Evolutionary conservation across 495 filamentous ascomycete genomes (phyloP).

Genomic region (Oidiodendron maius): DNA sequence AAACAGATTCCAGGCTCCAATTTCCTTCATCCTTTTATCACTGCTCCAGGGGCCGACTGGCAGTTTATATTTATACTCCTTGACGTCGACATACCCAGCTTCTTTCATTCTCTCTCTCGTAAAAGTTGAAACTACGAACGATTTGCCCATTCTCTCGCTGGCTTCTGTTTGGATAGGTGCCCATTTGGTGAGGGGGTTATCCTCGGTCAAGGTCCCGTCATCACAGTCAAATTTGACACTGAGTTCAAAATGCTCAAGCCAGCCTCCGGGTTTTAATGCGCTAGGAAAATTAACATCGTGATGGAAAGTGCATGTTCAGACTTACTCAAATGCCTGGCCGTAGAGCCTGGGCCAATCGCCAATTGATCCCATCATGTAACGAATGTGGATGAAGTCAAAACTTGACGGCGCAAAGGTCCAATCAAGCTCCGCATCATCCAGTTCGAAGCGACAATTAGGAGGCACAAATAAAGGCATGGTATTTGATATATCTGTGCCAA

Average conservation of each 20-base stretch:
- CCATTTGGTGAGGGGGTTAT: too few relatives aligned
- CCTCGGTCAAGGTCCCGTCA: too few relatives aligned
- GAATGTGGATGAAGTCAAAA: constrained; percentile 29
- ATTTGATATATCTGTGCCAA: constrained; percentile 57
- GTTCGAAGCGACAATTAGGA: constrained; percentile 29
- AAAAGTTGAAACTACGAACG: constrained; percentile 4
- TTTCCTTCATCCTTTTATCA: constrained; percentile 36
- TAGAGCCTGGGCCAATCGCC: constrained; percentile 13
- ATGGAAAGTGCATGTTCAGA: neutral
- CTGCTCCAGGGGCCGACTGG: constrained; percentile 40
- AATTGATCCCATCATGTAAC: constrained; percentile 13
- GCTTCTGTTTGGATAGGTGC: constrained; percentile 3
- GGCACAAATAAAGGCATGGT: constrained; percentile 55
- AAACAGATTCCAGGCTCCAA: too few relatives aligned
- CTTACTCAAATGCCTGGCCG: constrained; percentile 16
- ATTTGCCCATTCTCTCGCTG: neutral
- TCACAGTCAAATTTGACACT: constrained; percentile 10
- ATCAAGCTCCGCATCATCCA: constrained; percentile 29
- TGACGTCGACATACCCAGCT: constrained; percentile 31
- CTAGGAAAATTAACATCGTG: neutral
- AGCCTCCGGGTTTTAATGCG: constrained; percentile 17
- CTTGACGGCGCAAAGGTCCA: constrained; percentile 24
- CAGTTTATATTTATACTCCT: constrained; percentile 22
- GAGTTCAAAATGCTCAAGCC: constrained; percentile 11
- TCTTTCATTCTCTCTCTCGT: too few relatives aligned